Conservation (phyloP, 1,284 basidiomycete species). For the Ustilago shanxiensis region DNA sequence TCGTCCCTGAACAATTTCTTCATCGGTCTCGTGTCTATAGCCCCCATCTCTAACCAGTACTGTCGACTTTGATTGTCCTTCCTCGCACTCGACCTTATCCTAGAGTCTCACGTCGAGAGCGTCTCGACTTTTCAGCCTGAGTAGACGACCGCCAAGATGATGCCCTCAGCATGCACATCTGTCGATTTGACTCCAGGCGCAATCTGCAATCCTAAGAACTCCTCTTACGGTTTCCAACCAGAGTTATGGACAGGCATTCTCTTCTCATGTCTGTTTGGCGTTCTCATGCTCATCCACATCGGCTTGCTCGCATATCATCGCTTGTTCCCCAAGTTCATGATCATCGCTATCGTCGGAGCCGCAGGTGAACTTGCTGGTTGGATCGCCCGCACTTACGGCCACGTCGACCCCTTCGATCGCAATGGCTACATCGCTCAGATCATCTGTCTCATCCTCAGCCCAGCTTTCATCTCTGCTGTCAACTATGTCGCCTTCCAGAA, state of each 20-base stretch:
- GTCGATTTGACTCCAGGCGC: constrained; percentile 28
- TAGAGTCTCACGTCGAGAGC: background rate
- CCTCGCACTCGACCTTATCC: background rate
- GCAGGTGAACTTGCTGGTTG: constrained; percentile 45
- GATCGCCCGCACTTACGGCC: constrained; percentile 34
- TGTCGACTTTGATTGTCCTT: background rate
- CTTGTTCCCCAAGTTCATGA: constrained; percentile 39
- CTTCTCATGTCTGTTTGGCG: constrained; percentile 39
- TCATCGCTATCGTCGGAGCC: constrained; percentile 34
- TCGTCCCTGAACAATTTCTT: background rate
- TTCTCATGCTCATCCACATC: constrained; percentile 24
- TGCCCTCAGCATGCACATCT: constrained; percentile 2
- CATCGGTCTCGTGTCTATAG: background rate
- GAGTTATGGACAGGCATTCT: constrained; percentile 45
- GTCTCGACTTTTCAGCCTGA: background rate
- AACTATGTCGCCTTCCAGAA: constrained; percentile 50
- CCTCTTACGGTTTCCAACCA: constrained; percentile 42
- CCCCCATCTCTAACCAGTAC: background rate
- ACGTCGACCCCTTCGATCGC: constrained; percentile 37
- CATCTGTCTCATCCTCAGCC: constrained; percentile 53
- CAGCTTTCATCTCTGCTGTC: constrained; percentile 51
- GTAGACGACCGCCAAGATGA: background rate
- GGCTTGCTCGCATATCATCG: constrained; percentile 33
- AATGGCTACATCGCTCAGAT: constrained; percentile 50
- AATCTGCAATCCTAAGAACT: constrained; percentile 34